A percentile compares a stretch with the other conserved stretches of the same genome.
Conservation (phyloP, 1,284 basidiomycete species). For the Cutaneotrichosporon dermatis region DNA sequence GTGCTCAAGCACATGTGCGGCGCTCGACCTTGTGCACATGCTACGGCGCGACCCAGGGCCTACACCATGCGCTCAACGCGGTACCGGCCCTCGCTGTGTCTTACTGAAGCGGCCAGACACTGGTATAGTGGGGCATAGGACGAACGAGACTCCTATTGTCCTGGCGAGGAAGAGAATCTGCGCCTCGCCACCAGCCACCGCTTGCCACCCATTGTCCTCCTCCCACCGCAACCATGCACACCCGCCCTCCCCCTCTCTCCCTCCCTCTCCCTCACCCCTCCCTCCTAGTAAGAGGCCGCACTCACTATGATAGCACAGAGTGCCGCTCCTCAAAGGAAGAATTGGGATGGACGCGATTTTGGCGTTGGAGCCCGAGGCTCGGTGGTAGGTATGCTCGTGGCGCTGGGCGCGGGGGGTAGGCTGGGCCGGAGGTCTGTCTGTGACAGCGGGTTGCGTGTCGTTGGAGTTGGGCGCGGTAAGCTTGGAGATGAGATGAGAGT, state of each 20-base stretch:
- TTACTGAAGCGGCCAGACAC: too few relatives aligned
- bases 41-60: too few relatives aligned
- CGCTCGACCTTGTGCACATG: too few relatives aligned
- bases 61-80: too few relatives aligned
- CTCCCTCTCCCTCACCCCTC: neutral
- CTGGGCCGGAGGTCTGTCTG: neutral
- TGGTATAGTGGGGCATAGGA: too few relatives aligned
- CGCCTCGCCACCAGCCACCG: neutral
- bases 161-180: too few relatives aligned
- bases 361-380: slow-evolving; percentile 17
- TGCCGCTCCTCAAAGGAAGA: slow-evolving; percentile 1
- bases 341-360: slow-evolving; percentile 14
- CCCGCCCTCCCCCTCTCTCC: neutral
- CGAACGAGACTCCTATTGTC: too few relatives aligned
- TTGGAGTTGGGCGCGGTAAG: neutral
- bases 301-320: slow-evolving; percentile 9
- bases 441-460: neutral
- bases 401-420: neutral
- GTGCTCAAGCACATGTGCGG: too few relatives aligned
- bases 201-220: neutral
- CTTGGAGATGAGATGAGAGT: neutral
- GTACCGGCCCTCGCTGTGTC: too few relatives aligned
- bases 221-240: neutral
- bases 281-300: neutral
- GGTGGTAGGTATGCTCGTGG: neutral